Evolutionary conservation across 306 rosid genomes (phyloP).

Genomic region (Erythrophleum fordii): DNA sequence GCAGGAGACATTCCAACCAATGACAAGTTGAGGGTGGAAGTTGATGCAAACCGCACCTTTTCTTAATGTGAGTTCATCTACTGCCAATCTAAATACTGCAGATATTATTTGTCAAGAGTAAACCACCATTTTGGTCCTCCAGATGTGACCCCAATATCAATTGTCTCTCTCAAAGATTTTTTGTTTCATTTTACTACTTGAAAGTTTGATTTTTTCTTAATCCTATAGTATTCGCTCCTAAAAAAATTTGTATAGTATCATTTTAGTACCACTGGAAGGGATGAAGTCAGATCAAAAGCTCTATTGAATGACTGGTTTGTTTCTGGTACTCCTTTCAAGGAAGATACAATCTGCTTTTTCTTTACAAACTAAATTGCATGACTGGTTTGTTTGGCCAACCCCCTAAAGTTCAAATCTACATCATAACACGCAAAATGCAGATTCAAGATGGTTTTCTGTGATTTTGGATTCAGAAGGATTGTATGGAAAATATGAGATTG

Average conservation of each 20-base stretch:
- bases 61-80: slow-evolving; percentile 69
- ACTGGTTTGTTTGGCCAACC: background rate
- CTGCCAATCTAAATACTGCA: background rate
- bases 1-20: slow-evolving; percentile 38
- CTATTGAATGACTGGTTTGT: no score
- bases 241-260: no score
- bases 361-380: slow-evolving; percentile 28
- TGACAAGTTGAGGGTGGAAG: slow-evolving; percentile 48
- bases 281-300: no score
- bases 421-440: background rate
- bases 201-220: background rate
- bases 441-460: background rate
- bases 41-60: slow-evolving; percentile 52
- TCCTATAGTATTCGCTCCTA: background rate
- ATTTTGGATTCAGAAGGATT: slow-evolving; percentile 15
- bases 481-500: slow-evolving; percentile 16
- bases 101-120: background rate
- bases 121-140: background rate
- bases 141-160: background rate
- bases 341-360: background rate
- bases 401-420: slow-evolving; percentile 22
- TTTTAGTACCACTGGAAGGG: no score
- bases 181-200: background rate
- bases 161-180: background rate
- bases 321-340: background rate